Evolutionary conservation across 1,284 basidiomycete species (phyloP), one percentile per base, ranked within the genome.

Genomic region (Nidula niveotomentosa): DNA sequence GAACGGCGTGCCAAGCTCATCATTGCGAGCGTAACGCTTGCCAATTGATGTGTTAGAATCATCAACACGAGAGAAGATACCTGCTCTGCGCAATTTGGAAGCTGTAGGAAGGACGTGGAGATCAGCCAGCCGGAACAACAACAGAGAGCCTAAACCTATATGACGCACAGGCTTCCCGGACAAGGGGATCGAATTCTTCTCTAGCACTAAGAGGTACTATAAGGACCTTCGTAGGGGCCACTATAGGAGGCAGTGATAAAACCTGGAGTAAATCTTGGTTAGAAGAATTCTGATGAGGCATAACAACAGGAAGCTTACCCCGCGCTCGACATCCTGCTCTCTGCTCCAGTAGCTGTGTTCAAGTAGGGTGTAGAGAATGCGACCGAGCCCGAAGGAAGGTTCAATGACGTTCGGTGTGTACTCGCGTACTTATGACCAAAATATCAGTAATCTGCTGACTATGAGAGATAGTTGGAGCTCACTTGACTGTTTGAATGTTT

Each of bases 331-430:
- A 71, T 96, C 94, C 67, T 94, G 88, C 68, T 94, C 95, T 69
- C 96, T 86, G 55, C 86, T 85, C 96, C 96, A 98, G 82, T 92
- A 99, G 64, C 85, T 88, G 79, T 99, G 96, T 74, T 99, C 96
- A 49, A 99, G 86, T 52, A 98, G 78, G 37, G 88, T 88, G 74
- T 98, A 98, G 49, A 98, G 81, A 67, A 99, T 98, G 56, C 96
- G 93, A 55, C 96, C 96, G 64, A 99, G 88, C 63, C 97, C 96
- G 73, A 98, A 98, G 15, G 97, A 99, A 33, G 96, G 96, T 73
- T 98, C 96, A 69, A 98, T 97, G 71, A 99, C 96, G 75, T 98
- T 98, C 48, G 96, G 96, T 49, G 88, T 94, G 73, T 85, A 98
- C 74, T 98, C 96, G 64, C 96, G 92, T 60, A 94, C 94, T 93